Evolutionary conservation across 208 protist species (phyloP).

Genomic region (Lotmaria passim): DNA sequence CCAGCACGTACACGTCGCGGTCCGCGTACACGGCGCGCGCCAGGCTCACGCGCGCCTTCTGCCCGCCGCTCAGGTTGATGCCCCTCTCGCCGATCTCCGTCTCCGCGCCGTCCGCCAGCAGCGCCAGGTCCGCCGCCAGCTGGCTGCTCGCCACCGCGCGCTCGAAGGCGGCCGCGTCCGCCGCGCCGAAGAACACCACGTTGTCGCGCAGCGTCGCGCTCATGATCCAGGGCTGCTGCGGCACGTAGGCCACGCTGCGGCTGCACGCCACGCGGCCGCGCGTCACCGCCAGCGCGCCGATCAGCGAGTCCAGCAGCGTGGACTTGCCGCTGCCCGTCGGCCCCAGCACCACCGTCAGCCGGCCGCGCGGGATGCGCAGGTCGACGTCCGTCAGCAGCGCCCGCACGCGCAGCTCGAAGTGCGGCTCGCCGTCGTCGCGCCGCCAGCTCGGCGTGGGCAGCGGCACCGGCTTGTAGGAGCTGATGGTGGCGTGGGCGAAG

Average conservation of each 20-base stretch:
- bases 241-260: conserved; percentile 76
- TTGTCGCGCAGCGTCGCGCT: conserved; percentile 93
- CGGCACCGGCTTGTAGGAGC: conserved; percentile 52
- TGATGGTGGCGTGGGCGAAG: conserved; percentile 50
- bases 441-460: conserved; percentile 34
- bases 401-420: conserved; percentile 42
- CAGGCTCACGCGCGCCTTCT: no score
- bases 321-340: conserved; percentile 62
- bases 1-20: no score
- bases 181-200: conserved; percentile 83
- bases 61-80: no score
- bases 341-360: conserved; percentile 58
- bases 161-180: conserved; percentile 57
- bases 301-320: conserved; percentile 52
- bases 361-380: conserved; percentile 48
- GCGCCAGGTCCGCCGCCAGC: conserved; percentile 76
- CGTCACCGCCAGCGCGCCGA: conserved; percentile 48
- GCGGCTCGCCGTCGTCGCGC: conserved; percentile 15
- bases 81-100: conserved; percentile 89
- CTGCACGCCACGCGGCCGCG: conserved; percentile 32
- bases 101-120: conserved; percentile 81
- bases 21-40: no score
- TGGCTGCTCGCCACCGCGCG: conserved; percentile 64
- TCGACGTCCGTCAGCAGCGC: conserved; percentile 46
- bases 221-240: conserved; percentile 92